A percentile compares a stretch with the other conserved stretches of the same genome.
Evolutionary conservation across 2,329 filamentous ascomycete species (phyloP).

Genomic region (Dothideomycetes sp.): DNA sequence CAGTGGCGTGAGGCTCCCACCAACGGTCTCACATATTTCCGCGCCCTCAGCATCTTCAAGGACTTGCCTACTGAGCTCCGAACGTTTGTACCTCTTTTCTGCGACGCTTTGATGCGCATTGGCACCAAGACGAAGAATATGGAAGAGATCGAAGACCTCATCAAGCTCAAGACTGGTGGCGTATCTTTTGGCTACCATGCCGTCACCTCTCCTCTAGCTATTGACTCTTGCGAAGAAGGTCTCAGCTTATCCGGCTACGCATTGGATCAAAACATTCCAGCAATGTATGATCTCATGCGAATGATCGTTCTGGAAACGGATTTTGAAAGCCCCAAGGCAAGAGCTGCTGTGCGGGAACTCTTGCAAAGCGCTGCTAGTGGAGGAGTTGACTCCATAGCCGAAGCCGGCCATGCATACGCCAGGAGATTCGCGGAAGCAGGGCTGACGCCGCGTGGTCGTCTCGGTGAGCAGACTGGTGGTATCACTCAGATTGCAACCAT

Average conservation of each 20-base stretch:
- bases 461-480: constrained; percentile 80
- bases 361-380: constrained; percentile 80
- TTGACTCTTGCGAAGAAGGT: constrained; percentile 64
- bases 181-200: constrained; percentile 76
- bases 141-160: constrained; percentile 89
- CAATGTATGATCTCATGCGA: constrained; percentile 79
- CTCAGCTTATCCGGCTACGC: constrained; percentile 78
- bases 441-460: constrained; percentile 58
- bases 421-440: constrained; percentile 73
- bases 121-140: constrained; percentile 81
- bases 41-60: constrained; percentile 70
- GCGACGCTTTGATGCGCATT: constrained; percentile 83
- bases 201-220: constrained; percentile 64
- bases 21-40: constrained; percentile 93
- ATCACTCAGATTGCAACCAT: constrained; percentile 80
- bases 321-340: constrained; percentile 73
- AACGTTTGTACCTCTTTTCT: constrained; percentile 77
- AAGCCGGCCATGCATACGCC: constrained; percentile 79
- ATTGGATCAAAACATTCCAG: constrained; percentile 77
- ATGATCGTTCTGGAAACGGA: constrained; percentile 77
- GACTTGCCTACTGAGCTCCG: constrained; percentile 76
- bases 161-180: constrained; percentile 92
- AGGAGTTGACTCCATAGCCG: constrained; percentile 82
- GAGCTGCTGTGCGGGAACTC: constrained; percentile 73
- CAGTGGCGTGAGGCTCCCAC: constrained; percentile 91